phyloP scores from a whole-genome alignment of 331 rosid genomes.

The Telfairia occidentalis region DNA sequence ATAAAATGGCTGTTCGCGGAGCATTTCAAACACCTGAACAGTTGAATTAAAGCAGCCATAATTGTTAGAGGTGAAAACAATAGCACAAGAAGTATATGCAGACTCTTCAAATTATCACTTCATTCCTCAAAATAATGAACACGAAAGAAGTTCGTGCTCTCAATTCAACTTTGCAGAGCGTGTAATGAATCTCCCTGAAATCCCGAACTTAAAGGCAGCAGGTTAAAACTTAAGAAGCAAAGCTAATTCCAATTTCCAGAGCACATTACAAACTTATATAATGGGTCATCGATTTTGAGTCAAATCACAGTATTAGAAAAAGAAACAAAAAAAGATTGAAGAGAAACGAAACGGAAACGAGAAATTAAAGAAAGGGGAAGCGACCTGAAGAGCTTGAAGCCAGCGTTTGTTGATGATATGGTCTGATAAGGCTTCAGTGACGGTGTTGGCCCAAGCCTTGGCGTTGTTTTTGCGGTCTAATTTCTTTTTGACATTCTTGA shows the following conservation, averaged over 20 bases:
- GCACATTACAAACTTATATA: background rate
- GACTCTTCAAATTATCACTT: background rate
- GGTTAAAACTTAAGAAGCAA: too few species aligned
- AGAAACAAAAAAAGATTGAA: background rate
- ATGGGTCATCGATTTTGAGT: background rate
- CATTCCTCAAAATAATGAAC: background rate
- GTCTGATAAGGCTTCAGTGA: conserved; percentile 68
- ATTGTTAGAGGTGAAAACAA: background rate
- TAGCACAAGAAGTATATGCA: background rate
- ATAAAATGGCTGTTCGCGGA: conserved; percentile 73
- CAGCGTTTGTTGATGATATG: conserved; percentile 63
- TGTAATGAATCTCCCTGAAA: background rate
- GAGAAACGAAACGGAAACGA: background rate
- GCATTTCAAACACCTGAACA: conserved; percentile 79
- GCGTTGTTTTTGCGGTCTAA: conserved; percentile 55
- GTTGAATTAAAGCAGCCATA: background rate
- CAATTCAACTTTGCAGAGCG: background rate
- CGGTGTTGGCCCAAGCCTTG: conserved; percentile 87
- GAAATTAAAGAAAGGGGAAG: background rate
- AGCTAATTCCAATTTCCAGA: background rate
- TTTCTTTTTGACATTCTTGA: conserved; percentile 74
- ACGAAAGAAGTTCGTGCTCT: background rate
- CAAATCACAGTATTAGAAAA: background rate
- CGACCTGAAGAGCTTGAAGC: conserved; percentile 86
- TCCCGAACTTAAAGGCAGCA: too few species aligned